Base-by-base conservation (phyloP, 768 basidiomycete species). In the Podaxis carcinomalis region DNA sequence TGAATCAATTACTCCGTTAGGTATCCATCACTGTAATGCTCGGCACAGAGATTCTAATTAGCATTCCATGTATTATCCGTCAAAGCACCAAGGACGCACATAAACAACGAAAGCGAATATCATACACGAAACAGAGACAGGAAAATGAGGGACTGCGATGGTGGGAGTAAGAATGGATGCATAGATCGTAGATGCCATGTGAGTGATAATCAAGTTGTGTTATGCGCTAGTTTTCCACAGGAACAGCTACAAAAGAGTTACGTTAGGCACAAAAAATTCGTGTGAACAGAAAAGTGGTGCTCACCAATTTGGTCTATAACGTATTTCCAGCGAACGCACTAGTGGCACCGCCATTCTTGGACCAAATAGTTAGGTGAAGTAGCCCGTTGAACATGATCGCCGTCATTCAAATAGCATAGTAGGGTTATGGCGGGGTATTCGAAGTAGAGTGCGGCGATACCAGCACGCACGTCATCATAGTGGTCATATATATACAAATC, bases 401-500 rank as follows among this genome's bases (percentile, higher is more conserved):
- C 13, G 47, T 13, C 10, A 27, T 49, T 27, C 11, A 13, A 49
- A 11, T 27, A 27, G 25, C 47, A 14, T 23, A 49, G 25, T 19
- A 19, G 47, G 47, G 47, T 25, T 11, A 23, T 49, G 25, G 52
- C 36, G 37, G 28, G 52, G 37, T 54, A 39, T 54, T 36, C 37
- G 21, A 25, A 36, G 37, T 39, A 54, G 44, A 49, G 42, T 57
- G 56, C 56, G 46, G 56, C 35, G 56, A 47, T 47, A 37, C 32
- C 32, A 19, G 56, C 28, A 36, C 21, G 32, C 35, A 54, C 35
- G 32, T 5, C 19, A 46, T 23, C 46, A 56, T 19, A 32, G 35
- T 49, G 36, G 56, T 28, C 44, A 49, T 57, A 57, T 57, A 57
- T 57, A 28, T 57, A 57, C 56, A 57, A 23, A 23, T 57, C 56